Conservation (phyloP, 2,329 filamentous ascomycete genomes). For the Colletotrichum phormii region DNA sequence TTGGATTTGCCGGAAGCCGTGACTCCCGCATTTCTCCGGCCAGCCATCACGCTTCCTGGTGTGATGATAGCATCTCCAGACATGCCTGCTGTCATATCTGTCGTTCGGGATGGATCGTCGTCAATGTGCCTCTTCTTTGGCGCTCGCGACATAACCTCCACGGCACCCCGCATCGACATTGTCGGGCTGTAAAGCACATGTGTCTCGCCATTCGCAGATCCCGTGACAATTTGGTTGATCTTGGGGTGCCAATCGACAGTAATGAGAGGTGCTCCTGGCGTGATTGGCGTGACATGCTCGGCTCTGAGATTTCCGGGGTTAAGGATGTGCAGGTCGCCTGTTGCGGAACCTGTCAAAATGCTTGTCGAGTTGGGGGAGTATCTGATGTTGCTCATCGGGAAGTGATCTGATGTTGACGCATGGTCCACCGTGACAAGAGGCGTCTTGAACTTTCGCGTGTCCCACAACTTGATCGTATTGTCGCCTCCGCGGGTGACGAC, state of each 20-base stretch:
- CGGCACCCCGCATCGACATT: slow-evolving; percentile 84
- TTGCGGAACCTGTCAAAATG: slow-evolving; percentile 89
- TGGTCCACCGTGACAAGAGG: slow-evolving; percentile 85
- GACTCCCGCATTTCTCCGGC: slow-evolving; percentile 71
- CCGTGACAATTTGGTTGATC: slow-evolving; percentile 95
- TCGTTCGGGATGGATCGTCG: slow-evolving; percentile 88
- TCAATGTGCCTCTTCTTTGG: slow-evolving; percentile 97
- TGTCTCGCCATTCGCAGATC: slow-evolving; percentile 89
- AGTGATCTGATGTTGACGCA: slow-evolving; percentile 84
- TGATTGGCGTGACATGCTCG: slow-evolving; percentile 90
- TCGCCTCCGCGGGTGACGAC: slow-evolving; percentile 93
- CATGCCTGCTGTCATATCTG: slow-evolving; percentile 83
- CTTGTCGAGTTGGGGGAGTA: slow-evolving; percentile 88
- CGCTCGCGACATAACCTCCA: slow-evolving; percentile 90
- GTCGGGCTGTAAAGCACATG: slow-evolving; percentile 91
- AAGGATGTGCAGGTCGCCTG: slow-evolving; percentile 89
- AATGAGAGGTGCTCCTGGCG: slow-evolving; percentile 83
- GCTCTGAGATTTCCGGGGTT: slow-evolving; percentile 91
- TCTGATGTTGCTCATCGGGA: slow-evolving; percentile 85
- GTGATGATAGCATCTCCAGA: slow-evolving; percentile 85
- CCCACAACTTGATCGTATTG: slow-evolving; percentile 94
- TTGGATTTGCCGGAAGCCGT: slow-evolving; percentile 80
- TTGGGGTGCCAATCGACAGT: slow-evolving; percentile 92
- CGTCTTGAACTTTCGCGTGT: slow-evolving; percentile 93
- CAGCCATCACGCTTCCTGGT: slow-evolving; percentile 68